Base-by-base conservation (phyloP, 2,329 filamentous ascomycete species). In the Trichocomaceae sp. region DNA sequence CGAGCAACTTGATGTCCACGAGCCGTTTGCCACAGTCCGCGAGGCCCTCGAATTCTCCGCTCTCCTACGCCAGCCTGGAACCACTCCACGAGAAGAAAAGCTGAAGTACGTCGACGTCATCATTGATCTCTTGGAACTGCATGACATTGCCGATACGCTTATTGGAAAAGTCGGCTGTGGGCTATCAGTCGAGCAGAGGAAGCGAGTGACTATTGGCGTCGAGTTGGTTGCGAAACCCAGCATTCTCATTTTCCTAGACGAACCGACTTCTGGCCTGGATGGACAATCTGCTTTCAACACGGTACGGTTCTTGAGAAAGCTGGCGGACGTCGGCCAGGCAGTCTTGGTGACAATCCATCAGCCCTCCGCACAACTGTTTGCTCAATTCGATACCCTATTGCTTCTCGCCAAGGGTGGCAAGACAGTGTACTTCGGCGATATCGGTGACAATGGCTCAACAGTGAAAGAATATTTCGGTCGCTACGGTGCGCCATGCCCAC, bases 271-370 rank as follows among this genome's bases (percentile, higher is more conserved):
- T 51, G 84, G 85, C 54, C 77, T 88, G 0, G 85, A 88, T 63
- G 82, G 79, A 7, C 84, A 87, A 59, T 81, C 81, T 1, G 84
- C 85, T 1, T 86, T 78, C 67, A 83, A 80, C 0, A 86, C 86
- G 35, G 77, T 86, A 2, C 76, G 80, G 2, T 86, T 87, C 70
- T 66, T 87, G 46, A 80, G 82, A 66, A 87, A 87, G 61, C 74
- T 88, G 1, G 77, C 83, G 20, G 72, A 76, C 12, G 80, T 82
- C 20, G 84, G 84, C 0, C 83, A 87, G 62, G 84, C 84, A 3
- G 84, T 88, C 44, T 71, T 88, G 33, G 86, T 84, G 61, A 88
- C 85, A 0, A 87, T 87, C 48, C 85, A 87, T 62, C 84, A 87
- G 61, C 84, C 85, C 3, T 84, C 80, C 7, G 83, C 82, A 0